These are phyloP conservation scores for Erythrophleum ivorense DNA, from an alignment of 331 rosid genomes.

Conservation along the genomic window DNA sequence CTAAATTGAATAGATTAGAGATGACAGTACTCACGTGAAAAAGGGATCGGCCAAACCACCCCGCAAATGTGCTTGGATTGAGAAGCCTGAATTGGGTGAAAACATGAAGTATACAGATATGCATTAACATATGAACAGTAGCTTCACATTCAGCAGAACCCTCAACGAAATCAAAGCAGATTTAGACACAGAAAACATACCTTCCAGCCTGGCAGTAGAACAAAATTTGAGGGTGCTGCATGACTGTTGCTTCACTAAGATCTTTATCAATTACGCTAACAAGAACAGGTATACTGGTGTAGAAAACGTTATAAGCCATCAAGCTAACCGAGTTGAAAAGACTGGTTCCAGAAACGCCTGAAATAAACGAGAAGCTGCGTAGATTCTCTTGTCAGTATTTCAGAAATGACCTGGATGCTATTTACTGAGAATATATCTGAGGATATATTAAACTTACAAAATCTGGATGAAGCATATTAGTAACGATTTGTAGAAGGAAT, in stretches of 20 bases:
- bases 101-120: too few species aligned
- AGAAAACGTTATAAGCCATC: constrained; percentile 98
- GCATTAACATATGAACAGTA: too few species aligned
- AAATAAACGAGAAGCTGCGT: constrained; percentile 91
- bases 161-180: too few species aligned
- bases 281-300: constrained; percentile 93
- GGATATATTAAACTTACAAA: constrained; percentile 90
- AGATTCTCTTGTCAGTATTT: constrained; percentile 52
- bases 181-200: too few species aligned
- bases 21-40: constrained; percentile 80
- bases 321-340: constrained; percentile 93
- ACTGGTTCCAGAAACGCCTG: constrained; percentile 97
- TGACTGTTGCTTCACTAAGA: constrained; percentile 88
- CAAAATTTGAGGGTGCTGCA: constrained; percentile 96
- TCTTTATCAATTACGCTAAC: constrained; percentile 93
- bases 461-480: constrained; percentile 91
- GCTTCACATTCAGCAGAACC: too few species aligned
- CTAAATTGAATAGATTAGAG: too few species aligned
- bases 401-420: too few species aligned
- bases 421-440: too few species aligned
- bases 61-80: constrained; percentile 95
- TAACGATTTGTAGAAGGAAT: constrained; percentile 91
- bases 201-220: constrained; percentile 98
- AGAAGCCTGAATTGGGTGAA: too few species aligned
- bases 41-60: constrained; percentile 95